Evolutionary conservation across 768 basidiomycete species (phyloP).

Genomic region (Tulasnella sp.): DNA sequence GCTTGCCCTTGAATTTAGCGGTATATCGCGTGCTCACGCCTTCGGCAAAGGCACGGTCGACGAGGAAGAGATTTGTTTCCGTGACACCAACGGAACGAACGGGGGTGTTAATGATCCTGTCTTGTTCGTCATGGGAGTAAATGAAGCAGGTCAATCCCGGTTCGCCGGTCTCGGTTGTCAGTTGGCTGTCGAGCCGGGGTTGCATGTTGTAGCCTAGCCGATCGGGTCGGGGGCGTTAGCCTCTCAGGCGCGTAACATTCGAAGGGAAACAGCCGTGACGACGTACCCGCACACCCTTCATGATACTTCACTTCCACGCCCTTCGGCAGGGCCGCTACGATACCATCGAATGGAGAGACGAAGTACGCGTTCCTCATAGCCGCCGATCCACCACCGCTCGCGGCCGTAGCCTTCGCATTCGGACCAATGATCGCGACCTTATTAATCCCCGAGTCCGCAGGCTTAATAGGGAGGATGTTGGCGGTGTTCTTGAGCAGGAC

Average conservation of each 20-base stretch:
- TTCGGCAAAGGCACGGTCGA: constrained; percentile 48
- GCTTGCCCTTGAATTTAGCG: constrained; percentile 46
- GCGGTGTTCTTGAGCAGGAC: constrained; percentile 58
- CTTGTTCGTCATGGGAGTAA: constrained; percentile 47
- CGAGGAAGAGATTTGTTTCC: constrained; percentile 45
- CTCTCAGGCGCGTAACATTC: too few relatives aligned
- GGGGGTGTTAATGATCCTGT: constrained; percentile 37
- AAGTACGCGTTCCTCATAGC: constrained; percentile 50
- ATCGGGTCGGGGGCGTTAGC: neutral
- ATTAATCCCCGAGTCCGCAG: constrained; percentile 29
- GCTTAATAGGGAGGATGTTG: constrained; percentile 44
- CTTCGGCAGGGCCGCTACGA: constrained; percentile 42
- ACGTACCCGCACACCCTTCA: constrained; percentile 56
- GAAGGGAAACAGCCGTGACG: neutral
- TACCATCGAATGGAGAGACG: constrained; percentile 56
- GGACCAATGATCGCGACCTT: constrained; percentile 60
- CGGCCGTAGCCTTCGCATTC: constrained; percentile 54
- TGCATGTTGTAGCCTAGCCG: constrained; percentile 58
- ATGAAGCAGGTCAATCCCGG: constrained; percentile 58
- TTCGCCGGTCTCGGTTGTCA: constrained; percentile 45
- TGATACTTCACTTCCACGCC: constrained; percentile 47
- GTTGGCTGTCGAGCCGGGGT: constrained; percentile 54
- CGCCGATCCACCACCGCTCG: constrained; percentile 70
- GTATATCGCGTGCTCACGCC: constrained; percentile 49
- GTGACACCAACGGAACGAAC: constrained; percentile 45